Evolutionary conservation across 192 early-diverging fungal genomes (phyloP).

Genomic region (Coemansia sp.): DNA sequence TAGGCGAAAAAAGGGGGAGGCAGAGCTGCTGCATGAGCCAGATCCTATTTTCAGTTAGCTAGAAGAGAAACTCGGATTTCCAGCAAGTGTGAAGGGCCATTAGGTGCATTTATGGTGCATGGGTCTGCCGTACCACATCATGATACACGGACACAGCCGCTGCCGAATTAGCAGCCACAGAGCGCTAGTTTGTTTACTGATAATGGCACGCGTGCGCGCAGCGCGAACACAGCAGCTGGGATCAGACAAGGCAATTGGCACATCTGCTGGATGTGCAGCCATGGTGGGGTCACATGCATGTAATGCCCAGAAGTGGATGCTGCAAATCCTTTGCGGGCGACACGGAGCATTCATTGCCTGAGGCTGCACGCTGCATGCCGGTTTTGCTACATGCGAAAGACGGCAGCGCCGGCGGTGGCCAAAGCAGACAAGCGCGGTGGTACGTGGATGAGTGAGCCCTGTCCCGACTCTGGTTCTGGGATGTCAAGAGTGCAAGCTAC

Average conservation of each 20-base stretch:
- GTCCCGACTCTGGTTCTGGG: no score
- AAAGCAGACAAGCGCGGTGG: not conserved
- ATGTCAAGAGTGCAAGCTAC: no score
- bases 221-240: not conserved
- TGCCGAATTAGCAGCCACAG: no score
- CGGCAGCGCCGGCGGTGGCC: not conserved
- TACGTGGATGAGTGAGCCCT: not conserved
- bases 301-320: not conserved
- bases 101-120: no score
- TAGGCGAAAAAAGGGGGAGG: not conserved
- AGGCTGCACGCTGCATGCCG: not conserved
- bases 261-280: conserved; percentile 1
- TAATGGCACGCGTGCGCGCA: no score
- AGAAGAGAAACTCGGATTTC: no score
- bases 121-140: no score
- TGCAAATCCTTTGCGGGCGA: conserved; percentile 7
- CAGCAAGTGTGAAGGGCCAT: no score
- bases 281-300: not conserved
- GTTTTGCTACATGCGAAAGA: not conserved
- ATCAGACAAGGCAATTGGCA: conserved; percentile 1
- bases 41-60: not conserved
- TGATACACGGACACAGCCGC: no score
- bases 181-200: no score
- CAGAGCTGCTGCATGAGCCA: conserved; percentile 5
- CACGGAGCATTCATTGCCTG: not conserved